Evolutionary conservation across 345 rosid genomes (phyloP), one percentile per base, ranked within the genome.

Genomic region (Streptanthus diversifolius): DNA sequence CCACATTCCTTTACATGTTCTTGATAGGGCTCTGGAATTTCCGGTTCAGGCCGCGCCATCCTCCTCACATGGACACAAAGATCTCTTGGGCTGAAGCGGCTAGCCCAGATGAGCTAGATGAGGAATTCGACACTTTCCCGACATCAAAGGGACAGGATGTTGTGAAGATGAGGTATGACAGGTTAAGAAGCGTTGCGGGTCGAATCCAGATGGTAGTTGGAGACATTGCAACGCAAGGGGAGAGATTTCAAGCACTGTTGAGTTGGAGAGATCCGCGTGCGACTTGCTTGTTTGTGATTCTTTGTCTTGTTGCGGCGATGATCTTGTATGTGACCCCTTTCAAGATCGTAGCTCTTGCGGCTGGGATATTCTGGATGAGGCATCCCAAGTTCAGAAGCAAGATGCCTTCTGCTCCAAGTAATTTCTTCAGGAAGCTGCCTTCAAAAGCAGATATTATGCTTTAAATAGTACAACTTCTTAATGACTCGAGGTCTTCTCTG

Each of bases 181-280:
- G 92, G 77, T 84, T 85, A 7, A 82, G 98, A 71, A 88, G 96
- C 48, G 88, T 91, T 43, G 93, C 96, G 0, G 96, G 96, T 57
- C 78, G 97, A 79, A 86, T 91, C 22, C 96, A 91, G 68, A 89
- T 87, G 5, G 88, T 90, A 15, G 86, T 86, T 30, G 96, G 96
- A 22, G 96, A 92, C 68, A 84, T 86, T 74, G 96, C 98, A 30
- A 92, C 90, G 0, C 98, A 88, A 60, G 96, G 90, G 61, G 96
- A 90, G 75, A 88, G 93, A 67, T 77, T 88, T 76, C 90, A 89
- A 77, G 81, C 87, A 19, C 70, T 86, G 44, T 80, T 92, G 29
- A 84, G 88, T 37, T 92, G 96, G 98, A 84, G 95, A 79, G 98
- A 86, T 78, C 85, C 97, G 0, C 83, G 97, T 52, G 97, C 92